Conservation (phyloP, 2,329 filamentous ascomycete species). For the Microsporum audouinii region DNA sequence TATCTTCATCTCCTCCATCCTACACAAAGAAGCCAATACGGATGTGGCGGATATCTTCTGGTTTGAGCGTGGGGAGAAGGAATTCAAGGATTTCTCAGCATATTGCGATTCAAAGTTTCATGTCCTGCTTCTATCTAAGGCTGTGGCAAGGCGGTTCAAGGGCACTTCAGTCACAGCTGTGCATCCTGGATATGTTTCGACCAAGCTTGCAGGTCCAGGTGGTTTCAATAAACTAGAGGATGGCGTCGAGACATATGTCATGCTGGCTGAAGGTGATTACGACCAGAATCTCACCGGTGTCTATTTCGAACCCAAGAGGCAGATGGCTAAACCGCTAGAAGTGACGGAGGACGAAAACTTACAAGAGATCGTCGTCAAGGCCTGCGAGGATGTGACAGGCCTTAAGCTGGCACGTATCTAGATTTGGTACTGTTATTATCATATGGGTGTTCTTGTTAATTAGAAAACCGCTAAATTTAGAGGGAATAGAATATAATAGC, state of each 20-base stretch:
- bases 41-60: constrained; percentile 32
- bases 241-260: constrained; percentile 39
- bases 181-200: constrained; percentile 44
- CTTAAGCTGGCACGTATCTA: neutral
- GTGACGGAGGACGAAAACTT: constrained; percentile 11
- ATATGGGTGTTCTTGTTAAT: no score
- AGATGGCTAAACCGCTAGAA: constrained; percentile 13
- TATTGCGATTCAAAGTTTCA: constrained; percentile 49
- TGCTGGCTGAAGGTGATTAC: constrained; percentile 30
- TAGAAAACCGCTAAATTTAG: no score
- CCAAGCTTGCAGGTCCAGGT: constrained; percentile 39
- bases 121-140: constrained; percentile 43
- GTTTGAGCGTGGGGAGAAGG: constrained; percentile 25
- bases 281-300: constrained; percentile 15
- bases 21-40: constrained; percentile 40
- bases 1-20: constrained; percentile 40
- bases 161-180: constrained; percentile 37
- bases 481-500: no score
- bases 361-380: constrained; percentile 17
- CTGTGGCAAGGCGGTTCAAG: constrained; percentile 38
- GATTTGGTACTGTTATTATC: no score
- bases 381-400: constrained; percentile 15
- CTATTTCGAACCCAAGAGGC: constrained; percentile 17
- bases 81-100: constrained; percentile 27
- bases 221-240: constrained; percentile 39